Conservation (phyloP, 73 alveolate genomes). For the Paramecium octaurelia region DNA sequence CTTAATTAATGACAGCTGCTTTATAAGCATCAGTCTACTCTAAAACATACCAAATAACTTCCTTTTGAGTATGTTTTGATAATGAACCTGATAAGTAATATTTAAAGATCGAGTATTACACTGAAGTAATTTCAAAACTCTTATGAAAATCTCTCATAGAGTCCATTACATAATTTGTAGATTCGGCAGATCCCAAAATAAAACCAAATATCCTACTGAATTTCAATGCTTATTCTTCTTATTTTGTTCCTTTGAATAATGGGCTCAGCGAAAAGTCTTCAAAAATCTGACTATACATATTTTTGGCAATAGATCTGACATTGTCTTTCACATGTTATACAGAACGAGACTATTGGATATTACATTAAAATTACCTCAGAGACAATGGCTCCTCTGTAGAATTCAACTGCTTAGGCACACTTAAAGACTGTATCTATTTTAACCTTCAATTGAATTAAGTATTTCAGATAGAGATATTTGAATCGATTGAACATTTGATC, state of each 20-base stretch:
- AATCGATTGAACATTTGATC: constrained; percentile 9
- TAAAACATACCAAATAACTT: constrained; percentile 3
- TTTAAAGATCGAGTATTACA: neutral
- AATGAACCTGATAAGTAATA: neutral
- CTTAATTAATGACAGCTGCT: constrained; percentile 32
- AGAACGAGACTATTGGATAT: neutral
- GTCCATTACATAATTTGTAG: constrained; percentile 38
- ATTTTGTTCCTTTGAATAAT: neutral
- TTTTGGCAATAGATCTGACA: neutral
- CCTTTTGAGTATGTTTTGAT: neutral
- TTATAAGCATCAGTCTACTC: neutral
- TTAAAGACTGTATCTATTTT: neutral
- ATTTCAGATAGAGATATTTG: neutral
- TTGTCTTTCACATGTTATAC: neutral
- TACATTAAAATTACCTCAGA: neutral
- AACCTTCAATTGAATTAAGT: neutral
- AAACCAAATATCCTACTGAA: constrained; percentile 10
- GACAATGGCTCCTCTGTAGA: neutral
- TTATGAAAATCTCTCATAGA: constrained; percentile 35
- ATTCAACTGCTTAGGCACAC: neutral
- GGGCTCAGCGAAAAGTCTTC: constrained; percentile 8
- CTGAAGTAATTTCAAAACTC: neutral
- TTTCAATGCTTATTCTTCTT: constrained; percentile 7
- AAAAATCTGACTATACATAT: neutral
- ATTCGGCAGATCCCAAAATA: neutral